Conservation (phyloP, 2,329 filamentous ascomycete genomes). For the Mariannaea elegans region DNA sequence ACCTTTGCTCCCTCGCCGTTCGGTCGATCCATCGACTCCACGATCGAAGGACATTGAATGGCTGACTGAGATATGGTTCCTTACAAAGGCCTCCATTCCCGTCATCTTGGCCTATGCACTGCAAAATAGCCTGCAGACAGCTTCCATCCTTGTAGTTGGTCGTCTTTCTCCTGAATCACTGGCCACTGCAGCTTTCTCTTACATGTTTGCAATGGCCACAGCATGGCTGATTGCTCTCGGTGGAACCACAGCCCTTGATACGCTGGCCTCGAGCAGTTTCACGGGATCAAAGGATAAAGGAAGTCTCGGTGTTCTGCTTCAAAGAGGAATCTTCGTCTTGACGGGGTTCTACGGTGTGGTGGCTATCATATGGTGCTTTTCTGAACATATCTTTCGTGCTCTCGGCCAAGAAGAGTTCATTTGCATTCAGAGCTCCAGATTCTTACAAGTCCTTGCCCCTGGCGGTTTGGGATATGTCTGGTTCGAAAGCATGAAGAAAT, state of each 20-base stretch:
- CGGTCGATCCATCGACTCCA: neutral
- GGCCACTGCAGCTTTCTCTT: slow-evolving; percentile 84
- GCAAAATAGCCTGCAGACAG: slow-evolving; percentile 85
- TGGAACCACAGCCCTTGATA: slow-evolving; percentile 87
- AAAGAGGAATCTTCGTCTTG: slow-evolving; percentile 78
- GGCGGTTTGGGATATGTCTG: slow-evolving; percentile 88
- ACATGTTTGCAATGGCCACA: slow-evolving; percentile 93
- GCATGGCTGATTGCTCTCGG: slow-evolving; percentile 88
- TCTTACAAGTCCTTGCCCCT: slow-evolving; percentile 77
- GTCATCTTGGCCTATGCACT: slow-evolving; percentile 87
- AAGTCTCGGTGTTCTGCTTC: slow-evolving; percentile 80
- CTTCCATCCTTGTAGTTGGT: slow-evolving; percentile 84
- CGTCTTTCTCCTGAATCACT: slow-evolving; percentile 81
- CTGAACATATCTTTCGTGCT: slow-evolving; percentile 76
- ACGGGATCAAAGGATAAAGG: slow-evolving; percentile 82
- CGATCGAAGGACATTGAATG: slow-evolving; percentile 25
- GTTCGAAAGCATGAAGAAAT: slow-evolving; percentile 89
- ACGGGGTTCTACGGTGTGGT: slow-evolving; percentile 77
- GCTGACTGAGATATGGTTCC: slow-evolving; percentile 47
- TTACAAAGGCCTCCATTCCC: slow-evolving; percentile 75
- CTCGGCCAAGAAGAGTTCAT: slow-evolving; percentile 84
- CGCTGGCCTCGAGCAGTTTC: slow-evolving; percentile 82
- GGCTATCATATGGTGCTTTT: slow-evolving; percentile 76
- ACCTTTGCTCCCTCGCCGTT: slow-evolving; percentile 18
- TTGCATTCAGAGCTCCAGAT: slow-evolving; percentile 75